These are phyloP conservation scores for Elsinoe fawcettii DNA, from an alignment of 2,329 filamentous ascomycete species.

Conservation along the genomic window DNA sequence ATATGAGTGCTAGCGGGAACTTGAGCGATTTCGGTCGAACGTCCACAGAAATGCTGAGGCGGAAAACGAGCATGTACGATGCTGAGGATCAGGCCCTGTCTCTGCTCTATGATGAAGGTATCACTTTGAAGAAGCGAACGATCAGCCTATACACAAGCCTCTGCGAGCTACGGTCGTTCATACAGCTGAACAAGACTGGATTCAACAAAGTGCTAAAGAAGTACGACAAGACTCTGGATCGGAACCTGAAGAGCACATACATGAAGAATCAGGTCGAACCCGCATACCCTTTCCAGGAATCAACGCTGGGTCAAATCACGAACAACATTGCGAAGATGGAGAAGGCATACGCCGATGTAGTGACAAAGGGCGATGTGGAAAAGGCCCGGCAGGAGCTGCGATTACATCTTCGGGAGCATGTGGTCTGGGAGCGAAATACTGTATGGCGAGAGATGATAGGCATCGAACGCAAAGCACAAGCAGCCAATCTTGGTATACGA, in stretches of 20 bases:
- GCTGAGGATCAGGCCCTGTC: slow-evolving; percentile 69
- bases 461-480: slow-evolving; percentile 90
- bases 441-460: slow-evolving; percentile 99
- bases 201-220: slow-evolving; percentile 97
- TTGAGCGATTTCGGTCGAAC: slow-evolving; percentile 15
- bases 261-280: slow-evolving; percentile 65
- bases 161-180: slow-evolving; percentile 91
- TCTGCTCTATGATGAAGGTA: slow-evolving; percentile 59
- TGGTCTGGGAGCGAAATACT: slow-evolving; percentile 97
- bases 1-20: slow-evolving; percentile 17
- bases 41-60: slow-evolving; percentile 45
- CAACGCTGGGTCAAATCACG: slow-evolving; percentile 63
- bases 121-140: slow-evolving; percentile 88
- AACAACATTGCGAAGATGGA: slow-evolving; percentile 69
- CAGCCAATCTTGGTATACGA: slow-evolving; percentile 74
- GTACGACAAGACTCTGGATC: slow-evolving; percentile 92
- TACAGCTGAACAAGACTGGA: slow-evolving; percentile 91
- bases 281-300: slow-evolving; percentile 71
- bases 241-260: slow-evolving; percentile 68
- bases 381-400: slow-evolving; percentile 78
- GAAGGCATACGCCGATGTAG: slow-evolving; percentile 67
- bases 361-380: slow-evolving; percentile 70
- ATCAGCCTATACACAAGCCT: slow-evolving; percentile 82
- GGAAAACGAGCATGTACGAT: slow-evolving; percentile 49
- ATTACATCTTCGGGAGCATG: slow-evolving; percentile 86